Conservation (phyloP, 495 filamentous ascomycete genomes). For the Trypethelium eluteriae region DNA sequence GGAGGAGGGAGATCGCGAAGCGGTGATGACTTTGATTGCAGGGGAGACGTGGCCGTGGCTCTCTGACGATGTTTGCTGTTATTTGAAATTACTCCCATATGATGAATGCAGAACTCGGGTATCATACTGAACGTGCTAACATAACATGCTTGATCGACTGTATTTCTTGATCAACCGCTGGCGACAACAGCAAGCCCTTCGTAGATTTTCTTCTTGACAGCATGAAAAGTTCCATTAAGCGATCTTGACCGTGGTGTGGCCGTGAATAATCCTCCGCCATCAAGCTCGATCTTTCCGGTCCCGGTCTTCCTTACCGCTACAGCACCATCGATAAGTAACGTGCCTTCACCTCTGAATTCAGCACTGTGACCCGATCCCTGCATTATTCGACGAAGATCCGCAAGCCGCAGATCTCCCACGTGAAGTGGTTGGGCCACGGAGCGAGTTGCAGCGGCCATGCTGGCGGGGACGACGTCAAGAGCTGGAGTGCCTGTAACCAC, state of each 20-base stretch:
- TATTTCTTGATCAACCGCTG: constrained; percentile 12
- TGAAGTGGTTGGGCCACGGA: constrained; percentile 82
- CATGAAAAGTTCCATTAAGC: constrained; percentile 22
- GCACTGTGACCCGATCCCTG: constrained; percentile 73
- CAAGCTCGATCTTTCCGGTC: constrained; percentile 81
- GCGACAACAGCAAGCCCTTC: constrained; percentile 27
- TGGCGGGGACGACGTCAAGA: constrained; percentile 71
- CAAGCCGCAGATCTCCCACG: constrained; percentile 85
- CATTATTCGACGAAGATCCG: constrained; percentile 80
- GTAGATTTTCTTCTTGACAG: constrained; percentile 25
- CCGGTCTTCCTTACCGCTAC: constrained; percentile 85
- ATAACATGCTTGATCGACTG: neutral
- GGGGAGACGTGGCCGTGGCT: neutral
- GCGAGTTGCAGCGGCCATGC: constrained; percentile 64
- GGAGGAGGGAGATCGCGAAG: neutral
- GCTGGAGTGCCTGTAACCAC: constrained; percentile 42
- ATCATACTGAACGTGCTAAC: neutral
- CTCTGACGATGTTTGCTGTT: too few species aligned
- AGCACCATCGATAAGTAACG: constrained; percentile 74
- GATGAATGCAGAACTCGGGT: neutral
- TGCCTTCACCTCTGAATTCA: constrained; percentile 91
- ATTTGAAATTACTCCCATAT: neutral
- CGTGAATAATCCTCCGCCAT: constrained; percentile 44
- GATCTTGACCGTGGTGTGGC: neutral
- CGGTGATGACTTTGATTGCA: constrained; percentile 4